Base-by-base conservation (phyloP, 495 filamentous ascomycete genomes). In the Margaritispora aquatica region DNA sequence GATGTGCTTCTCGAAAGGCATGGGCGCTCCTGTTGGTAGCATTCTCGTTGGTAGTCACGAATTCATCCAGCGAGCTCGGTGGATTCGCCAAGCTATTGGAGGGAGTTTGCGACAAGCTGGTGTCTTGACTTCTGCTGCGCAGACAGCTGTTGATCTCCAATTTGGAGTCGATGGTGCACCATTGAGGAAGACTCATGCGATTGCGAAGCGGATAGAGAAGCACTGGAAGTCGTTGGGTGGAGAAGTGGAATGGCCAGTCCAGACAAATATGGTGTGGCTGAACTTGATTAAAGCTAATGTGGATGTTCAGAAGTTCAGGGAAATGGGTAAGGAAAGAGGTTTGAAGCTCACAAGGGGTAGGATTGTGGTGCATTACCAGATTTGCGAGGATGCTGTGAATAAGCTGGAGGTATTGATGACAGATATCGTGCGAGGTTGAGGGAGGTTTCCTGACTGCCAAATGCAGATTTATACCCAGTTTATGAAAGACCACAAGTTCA, bases 221-320 rank as follows among this genome's bases (percentile, higher is more conserved):
- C 70, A 81, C 58, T 90, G 88, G 88, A 80, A 72, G 2, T 70
- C 66, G 3, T 70, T 84, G 9, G 87, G 86, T 1, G 84, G 87
- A 11, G 75, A 80, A 70, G 67, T 83, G 21, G 52, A 68, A 36
- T 70, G 82, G 23, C 83, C 83, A 13, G 84, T 86, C 2, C 85
- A 96, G 62, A 96, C 92, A 36, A 96, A 97, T 70, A 96, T 96
- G 87, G 83, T 95, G 13, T 97, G 90, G 92, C 60, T 96, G 55
- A 88, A 95, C 71, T 70, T 95, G 27, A 82, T 85, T 27, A 74
- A 61, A 10, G 69, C 65, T 5, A 73, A 75, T 0, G 74, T 85
- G 54, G 59, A 68, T 8, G 54, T 49, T 15, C 71, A 77, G 50
- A 68, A 64, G 27, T 74, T 86, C 27, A 72, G 78, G 19, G 68